Evolutionary conservation across 1,284 basidiomycete species (phyloP).

Genomic region (Megacollybia platyphylla): DNA sequence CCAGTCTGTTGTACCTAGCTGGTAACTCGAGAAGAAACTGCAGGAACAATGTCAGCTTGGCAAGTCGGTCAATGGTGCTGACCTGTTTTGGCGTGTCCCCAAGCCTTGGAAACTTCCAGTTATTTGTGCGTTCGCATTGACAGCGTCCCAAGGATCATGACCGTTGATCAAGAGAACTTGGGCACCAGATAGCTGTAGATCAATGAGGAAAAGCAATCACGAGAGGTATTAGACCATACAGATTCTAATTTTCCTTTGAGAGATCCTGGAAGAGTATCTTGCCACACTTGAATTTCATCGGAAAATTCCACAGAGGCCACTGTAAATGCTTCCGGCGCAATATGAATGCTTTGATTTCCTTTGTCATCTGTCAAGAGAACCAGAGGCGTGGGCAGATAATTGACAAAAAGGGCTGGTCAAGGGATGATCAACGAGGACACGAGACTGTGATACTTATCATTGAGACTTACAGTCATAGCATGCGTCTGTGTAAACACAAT

Average conservation of each 20-base stretch:
- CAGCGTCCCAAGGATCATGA: conserved; percentile 33
- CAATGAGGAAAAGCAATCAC: neutral
- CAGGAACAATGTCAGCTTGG: neutral
- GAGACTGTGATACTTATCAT: too few relatives aligned
- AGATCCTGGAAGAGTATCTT: conserved; percentile 31
- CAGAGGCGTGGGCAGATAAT: conserved; percentile 40
- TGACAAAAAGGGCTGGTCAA: conserved; percentile 29
- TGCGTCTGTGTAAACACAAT: conserved; percentile 8
- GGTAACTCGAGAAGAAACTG: conserved; percentile 31
- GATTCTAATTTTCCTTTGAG: conserved; percentile 34
- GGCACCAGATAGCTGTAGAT: conserved; percentile 36
- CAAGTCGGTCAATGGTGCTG: conserved; percentile 5
- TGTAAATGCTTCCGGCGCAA: conserved; percentile 43
- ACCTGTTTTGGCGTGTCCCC: conserved; percentile 41
- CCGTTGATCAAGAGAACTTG: conserved; percentile 41
- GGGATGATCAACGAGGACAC: too few relatives aligned
- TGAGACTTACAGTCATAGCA: too few relatives aligned
- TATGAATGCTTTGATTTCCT: conserved; percentile 34
- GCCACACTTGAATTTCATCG: conserved; percentile 40
- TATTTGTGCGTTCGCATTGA: conserved; percentile 36
- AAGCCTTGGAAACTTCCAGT: conserved; percentile 31
- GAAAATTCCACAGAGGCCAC: conserved; percentile 39
- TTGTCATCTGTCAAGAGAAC: conserved; percentile 31
- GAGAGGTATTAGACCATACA: conserved; percentile 16
- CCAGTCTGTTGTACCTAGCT: conserved; percentile 27